Percentiles rank a stretch among this genome's conserved stretches.
Conservation (phyloP, 768 basidiomycete genomes). For the Tephrocybe sp. region DNA sequence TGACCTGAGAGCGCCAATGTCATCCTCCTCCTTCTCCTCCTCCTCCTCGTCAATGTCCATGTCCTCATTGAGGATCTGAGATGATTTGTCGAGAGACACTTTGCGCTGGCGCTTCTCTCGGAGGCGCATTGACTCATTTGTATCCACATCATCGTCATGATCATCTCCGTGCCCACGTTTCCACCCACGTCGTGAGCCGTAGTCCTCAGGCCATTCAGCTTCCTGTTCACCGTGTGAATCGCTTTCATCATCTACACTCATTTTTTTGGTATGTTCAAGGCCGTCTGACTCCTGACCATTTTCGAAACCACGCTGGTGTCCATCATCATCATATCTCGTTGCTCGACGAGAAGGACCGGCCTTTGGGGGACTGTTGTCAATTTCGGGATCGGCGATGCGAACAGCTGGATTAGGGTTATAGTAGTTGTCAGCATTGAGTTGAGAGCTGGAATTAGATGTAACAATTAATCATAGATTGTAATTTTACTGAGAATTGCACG, state of each 20-base stretch:
- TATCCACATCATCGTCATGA: slow-evolving; percentile 43
- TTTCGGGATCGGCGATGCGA: slow-evolving; percentile 18
- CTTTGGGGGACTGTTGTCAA: slow-evolving; percentile 18
- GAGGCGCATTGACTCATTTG: slow-evolving; percentile 27
- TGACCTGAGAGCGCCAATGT: slow-evolving; percentile 36
- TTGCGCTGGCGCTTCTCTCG: slow-evolving; percentile 60
- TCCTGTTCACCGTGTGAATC: slow-evolving; percentile 50
- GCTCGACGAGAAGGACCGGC: slow-evolving; percentile 26
- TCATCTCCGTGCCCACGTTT: slow-evolving; percentile 51
- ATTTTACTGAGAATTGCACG: not conserved
- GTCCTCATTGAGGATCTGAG: slow-evolving; percentile 34
- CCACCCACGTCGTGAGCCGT: slow-evolving; percentile 39
- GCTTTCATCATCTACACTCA: slow-evolving; percentile 50
- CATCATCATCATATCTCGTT: slow-evolving; percentile 30
- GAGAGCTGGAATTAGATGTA: slow-evolving; percentile 11
- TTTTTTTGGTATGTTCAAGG: slow-evolving; percentile 48
- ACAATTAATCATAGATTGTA: slow-evolving; percentile 2
- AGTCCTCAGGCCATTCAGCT: slow-evolving; percentile 35
- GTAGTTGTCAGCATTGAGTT: slow-evolving; percentile 34
- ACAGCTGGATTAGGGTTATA: slow-evolving; percentile 34
- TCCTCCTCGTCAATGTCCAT: slow-evolving; percentile 52
- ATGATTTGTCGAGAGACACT: slow-evolving; percentile 43
- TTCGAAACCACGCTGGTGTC: slow-evolving; percentile 37
- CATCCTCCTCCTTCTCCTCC: slow-evolving; percentile 46
- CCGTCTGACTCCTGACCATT: slow-evolving; percentile 43